A percentile compares a stretch with the other conserved stretches of the same genome.
Conservation (phyloP, 106 monocot genomes). For the Acanthochlamys bracteata region DNA sequence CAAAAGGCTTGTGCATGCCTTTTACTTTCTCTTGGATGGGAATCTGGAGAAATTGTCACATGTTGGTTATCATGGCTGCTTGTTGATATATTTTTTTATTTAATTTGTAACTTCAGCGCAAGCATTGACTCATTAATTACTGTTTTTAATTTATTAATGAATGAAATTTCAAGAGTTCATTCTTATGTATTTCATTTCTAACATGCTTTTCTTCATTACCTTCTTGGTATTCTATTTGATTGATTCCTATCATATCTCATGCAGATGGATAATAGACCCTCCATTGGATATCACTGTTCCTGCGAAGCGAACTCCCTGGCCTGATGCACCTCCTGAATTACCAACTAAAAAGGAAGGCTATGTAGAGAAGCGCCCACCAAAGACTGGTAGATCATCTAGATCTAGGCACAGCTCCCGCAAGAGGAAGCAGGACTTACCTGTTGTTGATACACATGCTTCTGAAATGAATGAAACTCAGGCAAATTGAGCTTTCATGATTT, state of each 20-base stretch:
- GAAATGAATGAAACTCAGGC: constrained; percentile 16
- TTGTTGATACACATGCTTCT: constrained; percentile 4
- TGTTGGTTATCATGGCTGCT: too few relatives aligned
- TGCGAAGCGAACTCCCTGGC: constrained; percentile 76
- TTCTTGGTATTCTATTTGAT: not conserved
- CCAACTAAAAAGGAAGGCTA: constrained; percentile 15
- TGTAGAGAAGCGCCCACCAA: constrained; percentile 14
- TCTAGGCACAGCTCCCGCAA: constrained; percentile 44
- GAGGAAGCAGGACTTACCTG: constrained; percentile 35
- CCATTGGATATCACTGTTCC: constrained; percentile 62
- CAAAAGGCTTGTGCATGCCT: too few relatives aligned
- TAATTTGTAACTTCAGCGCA: too few relatives aligned
- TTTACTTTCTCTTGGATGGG: too few relatives aligned
- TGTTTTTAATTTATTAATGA: too few relatives aligned
- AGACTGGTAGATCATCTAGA: constrained; percentile 37
- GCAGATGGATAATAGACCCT: constrained; percentile 76
- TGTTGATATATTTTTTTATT: too few relatives aligned
- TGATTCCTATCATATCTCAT: constrained; percentile 3
- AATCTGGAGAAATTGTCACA: too few relatives aligned
- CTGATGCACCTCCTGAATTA: constrained; percentile 33
- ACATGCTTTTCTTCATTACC: too few relatives aligned
- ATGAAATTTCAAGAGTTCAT: too few relatives aligned
- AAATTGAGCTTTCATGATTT: constrained; percentile 10
- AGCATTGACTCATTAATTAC: too few relatives aligned
- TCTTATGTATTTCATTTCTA: too few relatives aligned